Evolutionary conservation across 176 grass and related monocot species (phyloP), one percentile per base, ranked within the genome.

Genomic region (Hyparrhenia diplandra): DNA sequence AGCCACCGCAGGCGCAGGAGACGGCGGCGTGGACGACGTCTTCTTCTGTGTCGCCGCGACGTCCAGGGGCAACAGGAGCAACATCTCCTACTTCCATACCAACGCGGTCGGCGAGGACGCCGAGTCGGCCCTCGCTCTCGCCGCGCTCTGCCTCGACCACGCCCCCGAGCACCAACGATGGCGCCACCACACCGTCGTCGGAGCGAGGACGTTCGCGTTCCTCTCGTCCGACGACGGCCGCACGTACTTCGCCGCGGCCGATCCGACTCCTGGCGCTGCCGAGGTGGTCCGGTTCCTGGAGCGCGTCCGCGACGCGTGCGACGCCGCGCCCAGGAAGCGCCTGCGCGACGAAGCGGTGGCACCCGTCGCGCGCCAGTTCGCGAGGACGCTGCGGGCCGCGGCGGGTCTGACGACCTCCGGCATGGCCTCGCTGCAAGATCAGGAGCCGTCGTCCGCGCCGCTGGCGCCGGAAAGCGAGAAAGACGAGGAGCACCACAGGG

Each of bases 121-220:
- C 63, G 29, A 64, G 43, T 84, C 91, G 8, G 71, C 87, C 27
- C 83, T 86, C 18, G 52, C 28, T 5, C 73, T 94, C 10, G 78
- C 88, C 0, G 64, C 60, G 75, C 77, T 80, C 30, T 98, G 95
- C 82, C 88, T 98, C 55, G 86, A 86, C 37, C 80, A 86, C n/a
- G 63, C 83, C 83, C 8, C 90, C 10, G 46, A 62, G 57, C 83
- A 90, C 88, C 95, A 98, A 78, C 30, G 6, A 20, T 98, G 92
- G 95, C 89, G 85, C 80, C 93, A 92, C 74, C 95, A 94, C 88
- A 94, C 90, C 61, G 79, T 87, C 42, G 78, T 64, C 29, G 67
- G 55, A 13, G 85, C 83, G 31, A 39, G 83, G 80, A 92, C 90
- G 20, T 92, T 92, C 35, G 92, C 86, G 17, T 94, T 87, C 77